Percentiles rank a stretch among this genome's conserved stretches.
Conservation (phyloP, 2,329 filamentous ascomycete species). For the Neofusicoccum laricinum region DNA sequence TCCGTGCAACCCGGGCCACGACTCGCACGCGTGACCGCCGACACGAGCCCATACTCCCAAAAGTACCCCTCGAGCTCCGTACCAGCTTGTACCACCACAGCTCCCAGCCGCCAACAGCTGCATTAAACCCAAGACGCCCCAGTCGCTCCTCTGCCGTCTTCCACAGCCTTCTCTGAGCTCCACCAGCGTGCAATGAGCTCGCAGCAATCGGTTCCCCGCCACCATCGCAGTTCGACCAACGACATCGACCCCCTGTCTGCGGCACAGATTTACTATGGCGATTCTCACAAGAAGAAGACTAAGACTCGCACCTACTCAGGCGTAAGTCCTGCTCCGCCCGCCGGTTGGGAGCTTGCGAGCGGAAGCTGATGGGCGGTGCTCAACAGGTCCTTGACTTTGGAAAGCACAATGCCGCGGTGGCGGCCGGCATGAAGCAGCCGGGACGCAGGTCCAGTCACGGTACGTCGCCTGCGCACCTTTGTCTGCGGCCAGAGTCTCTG, state of each 20-base stretch:
- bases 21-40: constrained; percentile 11
- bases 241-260: constrained; percentile 56
- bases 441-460: constrained; percentile 38
- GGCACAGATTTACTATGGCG: constrained; percentile 60
- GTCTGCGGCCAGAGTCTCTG: neutral
- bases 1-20: neutral
- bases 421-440: constrained; percentile 26
- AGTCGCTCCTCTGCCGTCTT: neutral
- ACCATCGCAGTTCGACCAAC: constrained; percentile 39
- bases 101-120: neutral
- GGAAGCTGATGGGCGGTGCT: neutral
- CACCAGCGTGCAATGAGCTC: constrained; percentile 32
- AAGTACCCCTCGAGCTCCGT: constrained; percentile 1
- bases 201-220: constrained; percentile 31
- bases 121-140: neutral
- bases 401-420: constrained; percentile 29
- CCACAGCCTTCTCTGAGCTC: neutral
- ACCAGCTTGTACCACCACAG: constrained; percentile 11
- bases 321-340: constrained; percentile 40
- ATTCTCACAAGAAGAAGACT: constrained; percentile 47
- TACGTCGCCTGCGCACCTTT: constrained; percentile 16
- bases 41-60: neutral
- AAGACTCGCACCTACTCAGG: constrained; percentile 55
- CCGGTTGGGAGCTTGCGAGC: neutral
- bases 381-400: neutral